Evolutionary conservation across 2,329 filamentous ascomycete genomes (phyloP), one percentile per base, ranked within the genome.

Genomic region (Stemphylium beticola): DNA sequence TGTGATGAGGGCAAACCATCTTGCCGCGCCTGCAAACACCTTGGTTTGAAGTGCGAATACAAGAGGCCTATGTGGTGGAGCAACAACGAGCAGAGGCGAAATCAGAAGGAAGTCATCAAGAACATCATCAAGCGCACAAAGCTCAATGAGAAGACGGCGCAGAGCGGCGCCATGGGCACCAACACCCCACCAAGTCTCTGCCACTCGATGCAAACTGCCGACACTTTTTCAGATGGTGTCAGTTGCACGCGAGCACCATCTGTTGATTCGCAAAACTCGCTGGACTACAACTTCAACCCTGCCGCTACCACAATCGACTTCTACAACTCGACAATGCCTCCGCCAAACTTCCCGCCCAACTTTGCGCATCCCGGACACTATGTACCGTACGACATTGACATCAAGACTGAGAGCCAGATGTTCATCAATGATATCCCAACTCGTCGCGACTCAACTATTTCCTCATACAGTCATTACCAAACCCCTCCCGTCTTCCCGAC

Each of bases 1-100:
- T 89, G 87, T 69, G 86, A 89, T 64, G 87, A 89, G 71, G 82
- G 81, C 57, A 87, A 86, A 68, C 81, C 84, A n/a, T 75, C 80
- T 44, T 89, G 87, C 73, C 82, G 80, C 66, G 85, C 86, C 55
- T 89, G 86, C 77, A 82, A 79, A 61, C 84, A 87, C 71, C 87
- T 99, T 52, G 90, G 90, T 49, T 83, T 99, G 53, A 83, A 84
- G 69, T 99, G 95, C 81, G 92, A 98, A 81, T 99, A 98, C 81
- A 96, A 96, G 83, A 83, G 93, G 72, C 95, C 95, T 33, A 86
- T 91, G 79, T 99, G 95, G 95, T 99, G 95, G 95, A 90, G 89
- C 78, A 97, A 95, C 82, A 90, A 90, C 71, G 92, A 96, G 61
- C 87, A 90, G 71, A 85, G 95, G 65, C 86, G 89, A 67, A 81